Evolutionary conservation across 495 filamentous ascomycete species (phyloP), one percentile per base, ranked within the genome.

Genomic region (Barbatosphaeria neglecta): DNA sequence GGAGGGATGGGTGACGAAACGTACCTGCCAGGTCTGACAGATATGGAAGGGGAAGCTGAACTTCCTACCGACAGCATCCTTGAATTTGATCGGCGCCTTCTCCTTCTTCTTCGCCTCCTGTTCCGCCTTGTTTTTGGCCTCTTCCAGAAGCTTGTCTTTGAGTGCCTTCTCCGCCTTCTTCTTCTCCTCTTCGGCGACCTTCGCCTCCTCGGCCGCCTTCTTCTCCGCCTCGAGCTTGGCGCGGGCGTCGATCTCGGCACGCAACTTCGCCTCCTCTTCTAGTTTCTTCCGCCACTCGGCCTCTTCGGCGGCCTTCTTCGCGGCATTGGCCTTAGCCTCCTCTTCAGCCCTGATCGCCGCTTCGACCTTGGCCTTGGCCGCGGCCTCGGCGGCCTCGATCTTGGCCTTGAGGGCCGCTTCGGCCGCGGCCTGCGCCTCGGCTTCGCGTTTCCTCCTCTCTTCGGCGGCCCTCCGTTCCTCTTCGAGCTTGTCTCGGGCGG

Each of bases 1-100:
- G 35, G 5, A 24, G 38, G 11, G 8, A 39, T 37, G 2, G 5
- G 37, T 10, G 24, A n/a, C 7, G 37, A 24, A 35, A 72, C 78
- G 50, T 76, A 86, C 85, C 74, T 77, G 70, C 86, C 85, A 93
- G 1, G 82, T 86, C 46, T 78, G 78, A 61, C 86, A 90, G 18
- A 90, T 50, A 50, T 89, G 76, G 52, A 78, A 90, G 3, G 87
- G 86, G 51, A 93, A 90, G 62, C 76, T 87, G 56, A 90, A 93
- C 60, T 89, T 90, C 41, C 87, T 74, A 22, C 85, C 84, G 22
- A 93, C 79, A 15, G 86, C 87, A 59, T 93, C 87, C 60, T 88
- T 88, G 66, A 93, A 90, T 55, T 85, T 84, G 63, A 93, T 74
- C n/a, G 69, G 69, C 22, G 61, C 45, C 59, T 70, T 68, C 35